Evolutionary conservation across 306 rosid species (phyloP).

Genomic region (Arachis stenosperma): DNA sequence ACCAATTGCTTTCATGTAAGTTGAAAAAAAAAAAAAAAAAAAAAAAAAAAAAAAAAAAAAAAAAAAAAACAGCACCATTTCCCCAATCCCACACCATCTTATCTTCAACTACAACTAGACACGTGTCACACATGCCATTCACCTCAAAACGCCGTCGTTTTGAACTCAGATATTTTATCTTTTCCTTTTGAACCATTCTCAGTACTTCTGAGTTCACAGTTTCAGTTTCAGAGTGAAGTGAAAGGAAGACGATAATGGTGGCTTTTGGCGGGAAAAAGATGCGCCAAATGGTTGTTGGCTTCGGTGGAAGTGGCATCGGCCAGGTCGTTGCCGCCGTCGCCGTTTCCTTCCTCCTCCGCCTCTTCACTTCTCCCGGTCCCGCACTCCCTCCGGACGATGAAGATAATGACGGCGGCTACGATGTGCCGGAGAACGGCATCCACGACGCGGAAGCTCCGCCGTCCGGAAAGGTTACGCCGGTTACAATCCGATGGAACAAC

Average conservation of each 20-base stretch:
- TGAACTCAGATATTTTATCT: not conserved
- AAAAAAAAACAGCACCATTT: not conserved
- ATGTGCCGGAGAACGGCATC: slow-evolving; percentile 34
- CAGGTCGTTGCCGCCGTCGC: slow-evolving; percentile 76
- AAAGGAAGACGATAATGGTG: slow-evolving; percentile 47
- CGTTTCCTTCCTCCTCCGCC: slow-evolving; percentile 67
- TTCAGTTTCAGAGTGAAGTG: slow-evolving; percentile 6
- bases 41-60: not conserved
- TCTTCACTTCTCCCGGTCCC: slow-evolving; percentile 75
- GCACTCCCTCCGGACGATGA: slow-evolving; percentile 58
- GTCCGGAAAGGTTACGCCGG: slow-evolving; percentile 59
- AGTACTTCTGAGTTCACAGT: not conserved
- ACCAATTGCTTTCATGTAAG: not conserved
- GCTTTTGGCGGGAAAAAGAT: slow-evolving; percentile 68
- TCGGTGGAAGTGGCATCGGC: slow-evolving; percentile 70
- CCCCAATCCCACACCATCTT: slow-evolving; percentile 44
- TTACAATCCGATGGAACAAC: slow-evolving; percentile 77
- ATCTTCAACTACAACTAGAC: slow-evolving; percentile 56
- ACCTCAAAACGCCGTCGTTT: slow-evolving; percentile 40
- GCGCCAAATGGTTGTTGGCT: slow-evolving; percentile 55
- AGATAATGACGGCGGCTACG: slow-evolving; percentile 28
- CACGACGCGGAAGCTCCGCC: slow-evolving; percentile 34
- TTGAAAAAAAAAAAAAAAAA: not conserved
- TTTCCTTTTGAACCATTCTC: not conserved
- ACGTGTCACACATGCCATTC: slow-evolving; percentile 54